Base-by-base conservation (phyloP, 2,329 filamentous ascomycete species). In the Hypoxylon sp. region DNA sequence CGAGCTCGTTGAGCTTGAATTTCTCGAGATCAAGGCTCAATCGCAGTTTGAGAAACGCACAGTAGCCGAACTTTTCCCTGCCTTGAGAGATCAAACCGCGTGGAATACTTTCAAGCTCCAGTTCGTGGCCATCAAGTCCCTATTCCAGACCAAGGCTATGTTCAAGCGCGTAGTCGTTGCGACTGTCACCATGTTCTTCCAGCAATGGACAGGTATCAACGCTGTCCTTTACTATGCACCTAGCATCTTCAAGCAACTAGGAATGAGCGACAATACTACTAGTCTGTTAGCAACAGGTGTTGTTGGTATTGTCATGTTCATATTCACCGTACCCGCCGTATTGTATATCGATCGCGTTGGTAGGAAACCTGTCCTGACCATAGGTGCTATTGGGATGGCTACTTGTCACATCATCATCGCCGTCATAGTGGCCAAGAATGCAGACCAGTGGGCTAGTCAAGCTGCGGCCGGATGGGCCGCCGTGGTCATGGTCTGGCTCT, bases 1-100 rank as follows among this genome's bases (percentile, higher is more conserved):
- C 74, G 89, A 92, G 63, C 84, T 93, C 0, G 87, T 94, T 39
- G 86, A 91, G 70, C 83, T 94, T 1, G 93, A 95, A 74, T 94
- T 91, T 75, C 86, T 94, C n/a, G 92, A 95, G 77, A 94, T 95
- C 80, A 92, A 93, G 78, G 91, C 92, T 0, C 91, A 94, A 77
- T 90, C 89, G 0, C 78, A 92, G 17, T 96, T 95, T 72, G 92
- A 95, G 79, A 92, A 94, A 80, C 87, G 89, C 35, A 88, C 88
- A 0, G 84, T 91, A 9, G 86, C 87, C 0, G 89, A 91, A 68
- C 84, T 90, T 24, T 94, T 92, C 78, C 92, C 92, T 0, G 83
- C 90, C 35, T 81, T 92, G 13, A 81, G 84, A 1, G 84, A 90
- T 65, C 83, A 84, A 55, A 91, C 88, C 0, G 80, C 83, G 0